Base-by-base conservation (phyloP, 208 protist species). In the Trypanosoma vivax region DNA sequence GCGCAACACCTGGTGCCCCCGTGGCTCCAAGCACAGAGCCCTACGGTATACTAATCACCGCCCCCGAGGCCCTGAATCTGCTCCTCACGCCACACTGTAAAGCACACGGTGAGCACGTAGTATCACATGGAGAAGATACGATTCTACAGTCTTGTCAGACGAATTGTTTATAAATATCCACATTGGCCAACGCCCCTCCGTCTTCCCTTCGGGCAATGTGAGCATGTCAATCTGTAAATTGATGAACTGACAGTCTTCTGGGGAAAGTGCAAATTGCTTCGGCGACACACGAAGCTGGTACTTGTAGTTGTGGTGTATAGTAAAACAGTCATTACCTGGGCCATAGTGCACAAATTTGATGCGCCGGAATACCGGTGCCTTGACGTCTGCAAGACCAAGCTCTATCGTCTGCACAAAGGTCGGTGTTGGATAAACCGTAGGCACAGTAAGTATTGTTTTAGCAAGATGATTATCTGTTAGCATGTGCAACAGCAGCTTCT, bases 111-210 rank as follows among this genome's bases (percentile, higher is more conserved):
- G 80, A 13, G 71, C 73, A 19, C 83, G 80, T 19, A 94, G 57
- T 10, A 94, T 76, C 9, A 94, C 64, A 56, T 94, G 75, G 45
- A 94, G 43, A 43, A 79, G 67, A 65, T 91, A 94, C 18, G 83
- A 91, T 53, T 89, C 82, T 21, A 94, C 72, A 40, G 83, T 94
- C 58, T 88, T 89, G 67, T 94, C 79, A 41, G 77, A 61, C 13
- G 53, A 43, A 54, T 91, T 81, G 64, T 94, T 94, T 56, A 94
- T 82, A 63, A 94, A 94, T 49, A 94, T 68, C 83, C 87, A 94
- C 73, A 91, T 81, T 13, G 87, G 87, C 83, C 87, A 94, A 21
- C 83, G 79, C 18, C 82, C 87, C 58, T 94, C 87, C 49, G 76
- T 42, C 58, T 91, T 75, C 0, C 80, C 80, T 2, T 75, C 76